These are phyloP conservation scores for Cajanus cajan DNA, from an alignment of 306 rosid species.

Conservation along the genomic window DNA sequence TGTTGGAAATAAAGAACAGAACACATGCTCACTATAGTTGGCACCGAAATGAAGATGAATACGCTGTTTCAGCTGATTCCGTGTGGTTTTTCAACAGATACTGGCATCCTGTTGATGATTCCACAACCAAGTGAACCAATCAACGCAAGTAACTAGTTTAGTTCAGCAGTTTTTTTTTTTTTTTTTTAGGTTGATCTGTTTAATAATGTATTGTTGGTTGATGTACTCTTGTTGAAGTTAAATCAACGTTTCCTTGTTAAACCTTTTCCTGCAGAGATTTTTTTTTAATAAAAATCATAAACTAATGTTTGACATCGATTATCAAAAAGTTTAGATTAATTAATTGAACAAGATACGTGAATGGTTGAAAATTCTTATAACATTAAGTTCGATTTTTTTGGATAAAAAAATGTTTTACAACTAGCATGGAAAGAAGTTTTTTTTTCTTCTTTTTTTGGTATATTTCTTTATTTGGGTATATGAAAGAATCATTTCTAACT, in stretches of 20 bases:
- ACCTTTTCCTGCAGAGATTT: too few relatives aligned
- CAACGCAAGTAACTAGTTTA: background rate
- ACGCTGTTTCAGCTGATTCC: conserved; percentile 57
- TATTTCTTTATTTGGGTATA: too few relatives aligned
- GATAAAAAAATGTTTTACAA: too few relatives aligned
- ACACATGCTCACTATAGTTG: conserved; percentile 75
- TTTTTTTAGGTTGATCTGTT: background rate
- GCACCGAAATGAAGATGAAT: conserved; percentile 67
- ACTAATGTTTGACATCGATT: too few relatives aligned
- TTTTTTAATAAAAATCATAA: too few relatives aligned
- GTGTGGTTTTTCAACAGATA: conserved; percentile 64
- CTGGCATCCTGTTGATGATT: conserved; percentile 57
- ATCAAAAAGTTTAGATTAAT: too few relatives aligned
- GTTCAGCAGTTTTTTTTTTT: background rate
- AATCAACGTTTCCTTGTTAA: background rate
- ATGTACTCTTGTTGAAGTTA: background rate
- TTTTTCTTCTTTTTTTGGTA: too few relatives aligned
- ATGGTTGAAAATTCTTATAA: too few relatives aligned
- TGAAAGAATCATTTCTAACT: too few relatives aligned
- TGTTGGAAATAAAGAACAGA: conserved; percentile 61
- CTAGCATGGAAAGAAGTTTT: too few relatives aligned
- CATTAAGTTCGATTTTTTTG: too few relatives aligned
- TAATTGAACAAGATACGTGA: too few relatives aligned
- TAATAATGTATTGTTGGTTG: background rate
- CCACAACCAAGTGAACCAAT: conserved; percentile 13